These are phyloP conservation scores for Galerina marginata DNA, from an alignment of 768 basidiomycete species.

Conservation along the genomic window DNA sequence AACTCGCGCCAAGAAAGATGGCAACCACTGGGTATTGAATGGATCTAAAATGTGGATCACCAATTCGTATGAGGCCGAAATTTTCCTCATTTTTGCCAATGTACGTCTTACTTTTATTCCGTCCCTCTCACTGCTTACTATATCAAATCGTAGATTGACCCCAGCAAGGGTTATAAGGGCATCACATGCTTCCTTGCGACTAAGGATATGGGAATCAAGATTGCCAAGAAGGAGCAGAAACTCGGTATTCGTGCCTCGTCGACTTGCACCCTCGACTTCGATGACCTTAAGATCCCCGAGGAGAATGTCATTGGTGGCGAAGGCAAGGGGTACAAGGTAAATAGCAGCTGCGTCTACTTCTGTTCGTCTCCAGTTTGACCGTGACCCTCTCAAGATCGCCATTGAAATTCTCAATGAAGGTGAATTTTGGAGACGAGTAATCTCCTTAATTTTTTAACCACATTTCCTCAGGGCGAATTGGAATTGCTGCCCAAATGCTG, in stretches of 20 bases:
- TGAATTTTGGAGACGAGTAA: slow-evolving; percentile 17
- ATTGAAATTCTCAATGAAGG: slow-evolving; percentile 98
- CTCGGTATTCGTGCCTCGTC: slow-evolving; percentile 96
- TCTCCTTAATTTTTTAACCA: background rate
- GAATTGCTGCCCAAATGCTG: slow-evolving; percentile 98
- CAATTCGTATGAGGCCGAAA: slow-evolving; percentile 90
- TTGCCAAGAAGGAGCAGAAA: slow-evolving; percentile 99
- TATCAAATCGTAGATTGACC: slow-evolving; percentile 60
- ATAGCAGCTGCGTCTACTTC: background rate
- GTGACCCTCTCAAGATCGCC: slow-evolving; percentile 61
- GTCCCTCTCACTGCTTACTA: background rate
- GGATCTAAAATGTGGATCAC: slow-evolving; percentile 99
- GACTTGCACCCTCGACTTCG: slow-evolving; percentile 93
- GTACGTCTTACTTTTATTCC: slow-evolving; percentile 44
- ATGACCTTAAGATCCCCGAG: slow-evolving; percentile 82
- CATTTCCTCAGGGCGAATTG: slow-evolving; percentile 71
- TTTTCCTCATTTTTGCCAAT: slow-evolving; percentile 95
- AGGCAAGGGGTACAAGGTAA: slow-evolving; percentile 89
- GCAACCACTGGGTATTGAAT: slow-evolving; percentile 84
- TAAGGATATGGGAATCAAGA: slow-evolving; percentile 95
- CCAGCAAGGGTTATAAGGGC: slow-evolving; percentile 96
- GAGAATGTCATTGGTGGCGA: slow-evolving; percentile 93
- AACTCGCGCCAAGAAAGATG: slow-evolving; percentile 89
- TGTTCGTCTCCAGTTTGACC: background rate
- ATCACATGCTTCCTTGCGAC: slow-evolving; percentile 98